phyloP scores from a whole-genome alignment of 305 asterid species.

The Fraxinus nigra region DNA sequence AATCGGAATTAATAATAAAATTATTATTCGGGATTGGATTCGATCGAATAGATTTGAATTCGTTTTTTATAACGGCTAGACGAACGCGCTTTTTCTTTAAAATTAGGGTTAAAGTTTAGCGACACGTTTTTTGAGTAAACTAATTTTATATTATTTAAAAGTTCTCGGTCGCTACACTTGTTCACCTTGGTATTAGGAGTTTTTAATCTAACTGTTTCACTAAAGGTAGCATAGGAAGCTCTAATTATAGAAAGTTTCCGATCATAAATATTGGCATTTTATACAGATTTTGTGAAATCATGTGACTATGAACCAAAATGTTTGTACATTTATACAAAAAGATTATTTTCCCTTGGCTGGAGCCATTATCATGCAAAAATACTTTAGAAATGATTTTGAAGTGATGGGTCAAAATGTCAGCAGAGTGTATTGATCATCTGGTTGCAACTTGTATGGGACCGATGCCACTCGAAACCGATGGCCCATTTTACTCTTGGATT shows the following conservation, averaged over 20 bases:
- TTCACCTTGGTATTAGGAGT: not conserved
- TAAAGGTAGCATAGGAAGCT: not conserved
- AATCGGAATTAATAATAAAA: too few species aligned
- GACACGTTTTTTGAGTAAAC: too few species aligned
- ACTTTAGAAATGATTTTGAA: constrained; percentile 11
- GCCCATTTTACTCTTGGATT: not conserved
- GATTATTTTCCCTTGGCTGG: constrained; percentile 4
- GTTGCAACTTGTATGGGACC: constrained; percentile 11
- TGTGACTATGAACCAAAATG: not conserved
- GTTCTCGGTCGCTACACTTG: too few species aligned
- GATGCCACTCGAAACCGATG: not conserved
- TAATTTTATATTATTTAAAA: too few species aligned
- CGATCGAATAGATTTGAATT: too few species aligned
- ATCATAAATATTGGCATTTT: not conserved
- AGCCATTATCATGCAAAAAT: not conserved
- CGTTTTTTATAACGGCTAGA: too few species aligned
- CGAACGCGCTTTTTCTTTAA: too few species aligned
- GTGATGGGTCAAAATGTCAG: constrained; percentile 9
- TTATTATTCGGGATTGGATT: too few species aligned
- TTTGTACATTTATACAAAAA: not conserved
- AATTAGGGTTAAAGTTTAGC: too few species aligned
- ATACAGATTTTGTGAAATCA: not conserved
- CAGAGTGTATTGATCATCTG: not conserved
- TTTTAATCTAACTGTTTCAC: not conserved
- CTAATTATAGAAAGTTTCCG: not conserved